Conservation (phyloP, 352 stramenopile species). For the Globisporangium nagaii region DNA sequence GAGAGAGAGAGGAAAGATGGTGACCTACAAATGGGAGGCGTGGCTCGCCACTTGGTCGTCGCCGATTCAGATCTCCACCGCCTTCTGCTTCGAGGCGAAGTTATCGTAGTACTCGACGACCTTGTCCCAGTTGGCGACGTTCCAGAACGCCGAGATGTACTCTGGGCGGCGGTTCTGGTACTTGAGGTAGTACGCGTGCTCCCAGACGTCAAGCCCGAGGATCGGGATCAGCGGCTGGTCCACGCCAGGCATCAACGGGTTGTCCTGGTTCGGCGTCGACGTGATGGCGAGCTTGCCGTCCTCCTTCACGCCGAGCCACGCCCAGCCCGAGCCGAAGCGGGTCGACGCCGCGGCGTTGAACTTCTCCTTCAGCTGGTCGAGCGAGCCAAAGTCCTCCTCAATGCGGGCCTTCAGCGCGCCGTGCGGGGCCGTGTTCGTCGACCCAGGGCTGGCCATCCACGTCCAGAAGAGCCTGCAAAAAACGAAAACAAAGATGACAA, state of each 20-base stretch:
- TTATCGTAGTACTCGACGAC: slow-evolving; percentile 91
- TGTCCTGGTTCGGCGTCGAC: slow-evolving; percentile 95
- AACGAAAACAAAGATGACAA: neutral
- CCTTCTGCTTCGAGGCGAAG: slow-evolving; percentile 80
- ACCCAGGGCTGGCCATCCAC: slow-evolving; percentile 81
- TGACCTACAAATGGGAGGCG: slow-evolving; percentile 12
- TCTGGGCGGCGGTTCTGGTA: slow-evolving; percentile 95
- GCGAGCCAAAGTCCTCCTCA: slow-evolving; percentile 87
- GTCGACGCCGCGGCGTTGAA: slow-evolving; percentile 86
- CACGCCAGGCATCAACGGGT: slow-evolving; percentile 79
- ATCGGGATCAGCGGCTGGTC: slow-evolving; percentile 88
- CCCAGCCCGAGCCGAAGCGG: slow-evolving; percentile 89
- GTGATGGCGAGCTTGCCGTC: slow-evolving; percentile 93
- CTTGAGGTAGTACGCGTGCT: slow-evolving; percentile 96
- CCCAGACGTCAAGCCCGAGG: slow-evolving; percentile 94
- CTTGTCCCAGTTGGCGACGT: slow-evolving; percentile 95
- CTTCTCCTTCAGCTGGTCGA: slow-evolving; percentile 86
- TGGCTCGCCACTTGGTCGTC: slow-evolving; percentile 9
- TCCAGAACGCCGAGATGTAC: slow-evolving; percentile 98
- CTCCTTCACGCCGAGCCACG: slow-evolving; percentile 82
- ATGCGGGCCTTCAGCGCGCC: slow-evolving; percentile 82
- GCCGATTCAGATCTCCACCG: slow-evolving; percentile 76
- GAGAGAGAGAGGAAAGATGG: too few species aligned
- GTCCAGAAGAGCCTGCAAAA: slow-evolving; percentile 87
- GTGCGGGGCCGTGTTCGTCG: slow-evolving; percentile 73